Evolutionary conservation across 129 eudicot genomes (phyloP), one percentile per base, ranked within the genome.

Genomic region (Kitagawia praeruptora): DNA sequence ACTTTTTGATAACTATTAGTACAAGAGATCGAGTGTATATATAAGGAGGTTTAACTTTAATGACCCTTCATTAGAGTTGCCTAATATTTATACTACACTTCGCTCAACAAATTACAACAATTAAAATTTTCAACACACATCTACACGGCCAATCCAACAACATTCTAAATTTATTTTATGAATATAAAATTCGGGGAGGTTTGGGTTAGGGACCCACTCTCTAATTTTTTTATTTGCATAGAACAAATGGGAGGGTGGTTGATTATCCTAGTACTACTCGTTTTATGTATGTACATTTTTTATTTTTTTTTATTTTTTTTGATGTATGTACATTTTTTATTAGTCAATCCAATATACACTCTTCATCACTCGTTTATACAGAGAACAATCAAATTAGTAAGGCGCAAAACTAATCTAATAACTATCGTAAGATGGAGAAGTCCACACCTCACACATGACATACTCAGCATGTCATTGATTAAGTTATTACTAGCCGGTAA

Each of bases 371-470:
- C 76, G 76, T 42, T 73, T 73, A 14, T 41, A 19, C 46, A 12
- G 4, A 70, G 75, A 70, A 21, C 42, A 23, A 70, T 70, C 75
- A 70, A 70, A 70, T 70, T 31, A 70, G 18, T 37, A 70, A 40
- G 46, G 48, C 75, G 28, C 46, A 42, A 23, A 70, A 21, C 48
- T 15, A 42, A 6, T 42, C 8, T 40, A 40, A 40, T 40, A 40
- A 40, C 34, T 31, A 31, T 4, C 42, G 8, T 40, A 31, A 31
- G 34, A 31, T 31, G 34, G 34, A 31, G 34, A 31, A 31, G 1
- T 31, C 34, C 34, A 31, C 34, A 31, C 34, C 34, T 31, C 34
- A 31, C 34, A 31, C 34, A 31, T 31, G 34, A 31, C 34, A 31
- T 31, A 31, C 34, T 31, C 34, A 31, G 34, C 34, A 31, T 31